Base-by-base conservation (phyloP, 75 land plant genomes). In the Pinus albicaulis region DNA sequence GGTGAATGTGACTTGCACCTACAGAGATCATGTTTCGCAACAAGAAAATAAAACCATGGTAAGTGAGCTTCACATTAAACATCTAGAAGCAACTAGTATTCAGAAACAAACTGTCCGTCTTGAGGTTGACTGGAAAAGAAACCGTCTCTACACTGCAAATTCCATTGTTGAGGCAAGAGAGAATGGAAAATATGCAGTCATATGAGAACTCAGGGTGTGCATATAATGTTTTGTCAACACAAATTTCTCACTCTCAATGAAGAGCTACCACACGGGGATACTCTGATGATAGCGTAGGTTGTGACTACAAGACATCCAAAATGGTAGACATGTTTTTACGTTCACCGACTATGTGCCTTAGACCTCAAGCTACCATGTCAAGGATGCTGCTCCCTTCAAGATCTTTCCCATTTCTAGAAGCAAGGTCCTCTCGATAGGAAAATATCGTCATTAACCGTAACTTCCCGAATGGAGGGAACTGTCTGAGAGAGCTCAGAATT, bases 311-410 rank as follows among this genome's bases (percentile, higher is more conserved):
- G 31, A 82, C 84, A 13, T 19, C 82, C n/a, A 80, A 76, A 25
- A 82, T 82, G 84, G 70, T 80, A 25, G 85, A 83, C 78, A 83
- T 83, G 85, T 56, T 83, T 13, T 34, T 58, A n/a, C 62, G 77
- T 38, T 80, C 82, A 8, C 85, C 80, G 58, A 83, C 74, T 8
- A 61, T 85, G 84, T 6, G 57, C 0, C 57, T 78, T 5, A 56
- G 73, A 24, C 34, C 82, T 64, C 82, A 72, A 25, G 77, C 76
- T 17, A 72, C 65, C 0, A 62, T 81, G 15, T 68, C 71, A 68
- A 68, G 71, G 23, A 68, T 52, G 28, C 38, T 68, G 23, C 56
- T 74, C 25, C 83, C 78, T 22, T 68, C 82, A 53, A 73, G 71
- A 36, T 83, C 85, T 59, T 86, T 80, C 56, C 77, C 78, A 4